Base-by-base conservation (phyloP, 148 eudicot species). In the Oxyria digyna region DNA sequence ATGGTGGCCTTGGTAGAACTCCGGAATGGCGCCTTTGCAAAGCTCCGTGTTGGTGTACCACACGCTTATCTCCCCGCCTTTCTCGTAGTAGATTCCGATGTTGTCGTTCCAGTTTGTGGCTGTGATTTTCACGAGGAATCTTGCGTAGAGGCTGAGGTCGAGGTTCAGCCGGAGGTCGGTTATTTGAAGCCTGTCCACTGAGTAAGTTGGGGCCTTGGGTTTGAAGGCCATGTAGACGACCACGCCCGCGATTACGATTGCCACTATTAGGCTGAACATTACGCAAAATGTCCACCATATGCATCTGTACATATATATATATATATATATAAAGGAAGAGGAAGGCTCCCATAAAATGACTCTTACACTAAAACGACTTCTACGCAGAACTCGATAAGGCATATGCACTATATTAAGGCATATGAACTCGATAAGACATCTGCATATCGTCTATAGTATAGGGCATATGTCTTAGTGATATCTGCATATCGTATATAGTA, bases 181-280 rank as follows among this genome's bases (percentile, higher is more conserved):
- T 67, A 89, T 87, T 68, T 72, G 71, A 15, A 93, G 83, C 74
- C 74, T 74, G 67, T 93, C 82, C 0, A 89, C 78, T 0, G 95
- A 87, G 84, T 87, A 93, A 14, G 82, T 75, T n/a, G 98, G 98
- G 20, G 85, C 76, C 45, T 87, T 86, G 21, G 98, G 98, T 18
- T 78, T 74, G 75, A 83, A 93, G 3, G 84, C 81, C 1, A 85
- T 67, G 87, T 79, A 93, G 62, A 93, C 73, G 40, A 82, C 77
- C 10, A 77, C 78, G 0, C 64, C 83, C 0, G 72, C 78, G 62
- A 84, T 75, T 23, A 73, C 94, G 24, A 89, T 0, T 1, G 80
- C 23, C 40, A 87, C 20, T 11, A 87, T 29, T 4, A 86, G 43
- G 49, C 75, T 75, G 40, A 86, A 45, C 21, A 89, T 67, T 37